Percentiles rank a stretch among this genome's conserved stretches.
Evolutionary conservation across 2,329 filamentous ascomycete genomes (phyloP).

Genomic region (Fusarium phyllophilum): DNA sequence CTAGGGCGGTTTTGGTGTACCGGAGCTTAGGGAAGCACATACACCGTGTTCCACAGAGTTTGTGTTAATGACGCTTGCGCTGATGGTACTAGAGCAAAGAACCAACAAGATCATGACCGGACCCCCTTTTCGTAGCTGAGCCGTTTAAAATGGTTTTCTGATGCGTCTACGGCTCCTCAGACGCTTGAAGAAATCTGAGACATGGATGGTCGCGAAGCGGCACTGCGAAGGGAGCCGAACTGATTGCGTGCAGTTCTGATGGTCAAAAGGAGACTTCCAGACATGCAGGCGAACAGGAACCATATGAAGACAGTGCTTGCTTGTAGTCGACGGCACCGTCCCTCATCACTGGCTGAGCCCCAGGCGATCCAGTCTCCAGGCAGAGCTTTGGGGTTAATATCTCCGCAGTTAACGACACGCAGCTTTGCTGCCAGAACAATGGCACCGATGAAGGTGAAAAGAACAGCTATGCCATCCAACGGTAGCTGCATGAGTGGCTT

Average conservation of each 20-base stretch:
- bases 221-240: conserved; percentile 54
- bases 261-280: conserved; percentile 65
- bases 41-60: not conserved
- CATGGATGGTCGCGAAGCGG: conserved; percentile 60
- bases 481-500: conserved; percentile 63
- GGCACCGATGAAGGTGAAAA: conserved; percentile 77
- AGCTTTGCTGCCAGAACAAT: conserved; percentile 78
- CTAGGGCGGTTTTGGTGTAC: not conserved
- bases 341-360: conserved; percentile 66
- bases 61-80: not conserved
- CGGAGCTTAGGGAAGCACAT: not conserved
- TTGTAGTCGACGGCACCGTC: conserved; percentile 80
- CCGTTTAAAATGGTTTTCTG: not conserved
- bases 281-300: conserved; percentile 76
- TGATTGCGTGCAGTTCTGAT: conserved; percentile 62
- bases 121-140: not conserved
- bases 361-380: conserved; percentile 67
- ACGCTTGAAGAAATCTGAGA: conserved; percentile 61
- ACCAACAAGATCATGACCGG: not conserved
- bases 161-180: conserved; percentile 44
- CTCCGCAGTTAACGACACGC: conserved; percentile 73
- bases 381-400: conserved; percentile 51
- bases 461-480: conserved; percentile 67
- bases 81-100: not conserved
- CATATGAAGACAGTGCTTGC: conserved; percentile 80